Base-by-base conservation (phyloP, 352 stramenopile genomes). In the Hyaloperonospora arabidopsidis region DNA sequence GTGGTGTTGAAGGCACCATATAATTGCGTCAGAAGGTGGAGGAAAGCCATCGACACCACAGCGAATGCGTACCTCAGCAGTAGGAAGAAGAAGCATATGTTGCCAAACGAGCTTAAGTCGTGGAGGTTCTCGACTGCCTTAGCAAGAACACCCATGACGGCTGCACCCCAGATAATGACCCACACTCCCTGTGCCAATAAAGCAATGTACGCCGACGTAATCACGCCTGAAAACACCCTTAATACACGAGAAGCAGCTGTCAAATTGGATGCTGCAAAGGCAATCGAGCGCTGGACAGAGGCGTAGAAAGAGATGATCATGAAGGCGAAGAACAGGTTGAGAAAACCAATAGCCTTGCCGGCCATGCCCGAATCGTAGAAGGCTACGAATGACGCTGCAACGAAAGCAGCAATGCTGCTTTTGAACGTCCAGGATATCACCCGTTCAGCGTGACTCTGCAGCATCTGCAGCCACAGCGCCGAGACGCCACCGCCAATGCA, bases 51-150 rank as follows among this genome's bases (percentile, higher is more conserved):
- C 25, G 41, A 5, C 8, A 22, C 15, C 40, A 35, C 6, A 49
- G 0, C 25, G 18, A 5, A 17, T 43, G 29, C 40, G 5, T 62
- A 92, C 84, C 84, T 94, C 11, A 94, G 63, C 17, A 94, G 63
- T 65, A 94, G 84, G 53, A 92, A 87, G 63, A 94, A 93, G 45
- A 91, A 86, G 45, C 67, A 76, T 13, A 74, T 62, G 51, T 93
- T 89, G n/a, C 77, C 70, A 49, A 79, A 82, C 5, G 66, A 82
- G 23, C 59, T 84, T 5, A 67, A 64, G 52, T 90, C 79, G n/a
- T 83, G 72, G 11, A 75, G 59, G 21, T 65, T 25, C 14, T 45
- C 59, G 11, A 84, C 61, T 17, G 74, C 70, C 45, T 82, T 88
- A 11, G 74, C 72, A 12, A 89, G 65, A 5, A 93, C 70, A 8